phyloP scores from a whole-genome alignment of 805 yeast species.

The Schizosaccharomyces cryophilus region DNA sequence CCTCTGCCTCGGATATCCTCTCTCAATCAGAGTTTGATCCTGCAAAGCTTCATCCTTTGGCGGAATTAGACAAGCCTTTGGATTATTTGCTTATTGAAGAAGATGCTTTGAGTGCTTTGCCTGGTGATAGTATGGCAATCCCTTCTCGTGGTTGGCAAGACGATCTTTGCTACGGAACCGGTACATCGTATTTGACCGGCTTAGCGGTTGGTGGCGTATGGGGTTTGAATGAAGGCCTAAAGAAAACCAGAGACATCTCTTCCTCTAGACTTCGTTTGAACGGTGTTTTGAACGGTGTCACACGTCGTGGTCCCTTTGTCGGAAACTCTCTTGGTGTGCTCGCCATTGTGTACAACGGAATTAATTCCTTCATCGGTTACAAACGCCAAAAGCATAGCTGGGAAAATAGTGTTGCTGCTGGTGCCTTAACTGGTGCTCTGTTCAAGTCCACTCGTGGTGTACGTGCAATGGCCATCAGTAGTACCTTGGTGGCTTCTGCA shows the following conservation, averaged over 20 bases:
- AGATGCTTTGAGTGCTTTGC: slow-evolving; percentile 47
- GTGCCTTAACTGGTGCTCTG: slow-evolving; percentile 77
- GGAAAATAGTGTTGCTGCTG: slow-evolving; percentile 60
- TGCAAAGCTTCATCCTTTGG: slow-evolving; percentile 9
- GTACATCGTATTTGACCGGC: slow-evolving; percentile 65
- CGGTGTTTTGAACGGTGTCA: slow-evolving; percentile 72
- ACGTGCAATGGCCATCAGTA: slow-evolving; percentile 68
- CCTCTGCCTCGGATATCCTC: background rate
- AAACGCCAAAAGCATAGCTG: slow-evolving; percentile 78
- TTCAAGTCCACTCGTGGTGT: slow-evolving; percentile 68
- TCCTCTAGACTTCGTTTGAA: slow-evolving; percentile 66
- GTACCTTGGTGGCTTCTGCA: slow-evolving; percentile 65
- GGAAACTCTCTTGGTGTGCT: slow-evolving; percentile 91
- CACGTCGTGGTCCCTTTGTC: slow-evolving; percentile 84
- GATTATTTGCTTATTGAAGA: slow-evolving; percentile 79
- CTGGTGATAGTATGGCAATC: slow-evolving; percentile 70
- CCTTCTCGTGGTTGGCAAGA: slow-evolving; percentile 97
- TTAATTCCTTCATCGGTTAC: slow-evolving; percentile 56
- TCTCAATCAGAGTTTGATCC: slow-evolving; percentile 5
- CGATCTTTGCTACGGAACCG: slow-evolving; percentile 93
- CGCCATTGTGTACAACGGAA: slow-evolving; percentile 66
- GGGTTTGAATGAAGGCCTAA: slow-evolving; percentile 71
- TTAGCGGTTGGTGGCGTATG: slow-evolving; percentile 73
- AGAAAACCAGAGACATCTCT: slow-evolving; percentile 47
- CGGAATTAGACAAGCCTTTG: slow-evolving; percentile 17